A percentile compares a stretch with the other conserved stretches of the same genome.
These are phyloP conservation scores for Oryza longistaminata DNA, from an alignment of 176 grass and related monocot species.

Conservation along the genomic window DNA sequence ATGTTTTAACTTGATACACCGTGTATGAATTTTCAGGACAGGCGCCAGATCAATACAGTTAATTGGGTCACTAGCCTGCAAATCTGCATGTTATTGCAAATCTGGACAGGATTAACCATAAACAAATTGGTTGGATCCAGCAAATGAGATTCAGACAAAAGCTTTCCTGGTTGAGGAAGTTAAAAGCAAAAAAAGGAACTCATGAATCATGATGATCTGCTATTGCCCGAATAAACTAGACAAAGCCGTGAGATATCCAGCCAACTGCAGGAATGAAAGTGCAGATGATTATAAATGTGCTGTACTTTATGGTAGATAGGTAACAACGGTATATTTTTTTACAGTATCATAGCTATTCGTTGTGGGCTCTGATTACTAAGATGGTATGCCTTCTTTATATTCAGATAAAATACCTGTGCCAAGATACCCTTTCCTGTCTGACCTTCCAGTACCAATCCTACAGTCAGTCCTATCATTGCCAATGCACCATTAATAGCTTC, in stretches of 20 bases:
- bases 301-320: background rate
- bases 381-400: background rate
- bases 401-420: slow-evolving; percentile 64
- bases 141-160: slow-evolving; percentile 21
- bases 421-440: slow-evolving; percentile 94
- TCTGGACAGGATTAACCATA: slow-evolving; percentile 15
- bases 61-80: slow-evolving; percentile 9
- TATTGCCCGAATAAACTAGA: slow-evolving; percentile 53
- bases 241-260: slow-evolving; percentile 66
- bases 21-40: slow-evolving; percentile 2
- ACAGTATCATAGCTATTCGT: background rate
- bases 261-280: slow-evolving; percentile 61
- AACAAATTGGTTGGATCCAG: slow-evolving; percentile 29
- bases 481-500: slow-evolving; percentile 89
- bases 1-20: slow-evolving; percentile 6
- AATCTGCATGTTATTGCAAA: background rate
- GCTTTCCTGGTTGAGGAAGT: slow-evolving; percentile 6
- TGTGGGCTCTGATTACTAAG: slow-evolving; percentile 24
- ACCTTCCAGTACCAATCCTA: slow-evolving; percentile 71
- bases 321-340: background rate
- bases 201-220: background rate
- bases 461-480: slow-evolving; percentile 91
- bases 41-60: background rate
- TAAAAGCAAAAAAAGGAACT: slow-evolving; percentile 15
- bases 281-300: background rate